These are phyloP conservation scores for Saitozyma podzolica DNA, from an alignment of 768 basidiomycete species.

Conservation along the genomic window DNA sequence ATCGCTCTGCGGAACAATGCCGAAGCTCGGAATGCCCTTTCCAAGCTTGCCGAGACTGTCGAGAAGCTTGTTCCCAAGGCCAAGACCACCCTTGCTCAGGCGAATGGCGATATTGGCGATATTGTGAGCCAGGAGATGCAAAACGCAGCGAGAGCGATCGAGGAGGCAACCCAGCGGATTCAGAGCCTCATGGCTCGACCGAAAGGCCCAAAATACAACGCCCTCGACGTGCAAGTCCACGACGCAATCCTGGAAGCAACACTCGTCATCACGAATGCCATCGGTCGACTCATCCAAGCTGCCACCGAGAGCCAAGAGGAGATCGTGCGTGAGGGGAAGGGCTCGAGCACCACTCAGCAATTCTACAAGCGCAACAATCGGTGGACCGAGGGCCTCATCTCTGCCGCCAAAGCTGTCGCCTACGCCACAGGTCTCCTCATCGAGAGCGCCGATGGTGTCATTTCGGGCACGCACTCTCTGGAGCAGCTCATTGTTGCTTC, in stretches of 20 bases:
- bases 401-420: slow-evolving; percentile 95
- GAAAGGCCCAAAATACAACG: slow-evolving; percentile 77
- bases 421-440: slow-evolving; percentile 94
- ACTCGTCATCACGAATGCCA: slow-evolving; percentile 92
- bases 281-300: slow-evolving; percentile 88
- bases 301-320: slow-evolving; percentile 98
- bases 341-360: slow-evolving; percentile 85
- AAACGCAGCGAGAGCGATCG: slow-evolving; percentile 88
- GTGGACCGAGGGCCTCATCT: slow-evolving; percentile 99
- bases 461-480: slow-evolving; percentile 92
- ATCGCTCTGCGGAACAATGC: slow-evolving; percentile 86
- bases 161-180: slow-evolving; percentile 82
- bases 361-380: slow-evolving; percentile 99
- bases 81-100: slow-evolving; percentile 67
- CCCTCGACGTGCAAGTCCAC: slow-evolving; percentile 93
- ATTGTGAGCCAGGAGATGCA: slow-evolving; percentile 96
- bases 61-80: slow-evolving; percentile 79
- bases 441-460: slow-evolving; percentile 94
- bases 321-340: slow-evolving; percentile 92
- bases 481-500: slow-evolving; percentile 99
- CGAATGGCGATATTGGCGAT: slow-evolving; percentile 91
- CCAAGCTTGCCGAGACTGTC: slow-evolving; percentile 81
- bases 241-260: slow-evolving; percentile 93
- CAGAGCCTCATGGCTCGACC: slow-evolving; percentile 90
- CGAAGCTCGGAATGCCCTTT: slow-evolving; percentile 76